Evolutionary conservation across 2,329 filamentous ascomycete genomes (phyloP), one percentile per base, ranked within the genome.

Genomic region (Dryadomyces quercus-mongolicae): DNA sequence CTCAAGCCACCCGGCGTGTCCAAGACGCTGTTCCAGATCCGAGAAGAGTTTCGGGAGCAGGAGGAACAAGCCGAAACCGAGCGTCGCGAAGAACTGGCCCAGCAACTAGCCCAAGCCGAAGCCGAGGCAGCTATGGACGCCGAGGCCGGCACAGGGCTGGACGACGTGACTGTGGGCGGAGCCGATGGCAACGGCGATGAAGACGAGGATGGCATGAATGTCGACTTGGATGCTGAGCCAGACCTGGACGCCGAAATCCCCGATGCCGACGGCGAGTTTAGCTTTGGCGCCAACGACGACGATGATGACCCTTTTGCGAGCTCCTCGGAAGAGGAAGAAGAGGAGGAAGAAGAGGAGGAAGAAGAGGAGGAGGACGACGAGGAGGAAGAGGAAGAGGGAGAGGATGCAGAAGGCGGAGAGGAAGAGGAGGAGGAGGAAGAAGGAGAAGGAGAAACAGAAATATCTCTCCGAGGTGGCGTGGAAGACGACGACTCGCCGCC

Each of bases 11-110:
- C 89, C 0, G 93, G 92, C 8, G 78, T 95, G 54, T 68, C 82
- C 55, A 98, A 97, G 74, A 95, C 92, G 1, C 81, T 95, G 56
- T 85, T 94, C 65, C 90, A 94, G 58, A 81, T 90, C 70, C 84
- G 86, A 45, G 93, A 98, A 69, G 93, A 98, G 71, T 82, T 85
- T 60, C 80, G 86, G 12, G 93, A 98, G 72, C 80, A 87, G 54
- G 85, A 92, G 65, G 93, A 98, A 68, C 87, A 91, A 57, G 81
- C 87, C 58, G 83, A 87, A 64, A 80, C 86, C 2, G 71, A 88
- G 66, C 75, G 85, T 21, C 75, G 86, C 34, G 86, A 91, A 66
- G 78, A 81, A 62, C 70, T 85, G 5, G 81, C 85, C 55, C 77
- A 86, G 63, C 88, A 94, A 64, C 75, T 94, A 46, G 86, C 85